Base-by-base conservation (phyloP, 1,139 yeast species). In the Saccharomyces hybrid region DNA sequence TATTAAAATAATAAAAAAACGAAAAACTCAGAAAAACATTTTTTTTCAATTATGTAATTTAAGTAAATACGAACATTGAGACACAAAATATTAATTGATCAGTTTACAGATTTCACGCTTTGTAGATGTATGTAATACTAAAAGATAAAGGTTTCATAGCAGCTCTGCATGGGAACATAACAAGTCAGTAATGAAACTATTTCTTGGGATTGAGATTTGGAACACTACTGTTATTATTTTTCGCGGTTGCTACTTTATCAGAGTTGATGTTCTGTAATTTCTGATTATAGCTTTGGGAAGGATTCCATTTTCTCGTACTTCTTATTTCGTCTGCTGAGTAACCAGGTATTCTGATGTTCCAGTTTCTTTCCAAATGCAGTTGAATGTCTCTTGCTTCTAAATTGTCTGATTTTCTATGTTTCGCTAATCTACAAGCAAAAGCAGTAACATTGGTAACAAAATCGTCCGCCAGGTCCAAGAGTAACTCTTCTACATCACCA, bases 311-410 rank as follows among this genome's bases (percentile, higher is more conserved):
- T 61, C 96, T 77, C 26, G 89, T 85, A 58, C 88, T 82, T 62
- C 96, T 79, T 49, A 91, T 85, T 65, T 91, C 98, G 71, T 93
- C 99, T 61, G 89, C 82, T 14, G 95, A 82, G 69, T 84, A 89
- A 1, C 99, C 99, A 0, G 99, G 98, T 28, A 93, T 81, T 61
- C 96, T 80, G 57, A 93, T 88, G 68, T 91, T 91, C 98, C 98
- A 93, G 68, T 91, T 93, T 61, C 91, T 82, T 65, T 95, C 99
- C 63, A 93, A 75, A 69, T 93, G 96, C 55, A 93, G 73, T 71
- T 93, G 99, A 51, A 95, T 81, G 69, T 93, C 99, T 64, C 85
- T 83, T 20, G 88, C 88, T 64, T 93, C 98, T 47, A 93, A 76
- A 51, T 84, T 80, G 58, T 91, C 96, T n/a, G 89, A 82, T 68